phyloP scores from a whole-genome alignment of 345 rosid species.

The Garcia nutans region DNA sequence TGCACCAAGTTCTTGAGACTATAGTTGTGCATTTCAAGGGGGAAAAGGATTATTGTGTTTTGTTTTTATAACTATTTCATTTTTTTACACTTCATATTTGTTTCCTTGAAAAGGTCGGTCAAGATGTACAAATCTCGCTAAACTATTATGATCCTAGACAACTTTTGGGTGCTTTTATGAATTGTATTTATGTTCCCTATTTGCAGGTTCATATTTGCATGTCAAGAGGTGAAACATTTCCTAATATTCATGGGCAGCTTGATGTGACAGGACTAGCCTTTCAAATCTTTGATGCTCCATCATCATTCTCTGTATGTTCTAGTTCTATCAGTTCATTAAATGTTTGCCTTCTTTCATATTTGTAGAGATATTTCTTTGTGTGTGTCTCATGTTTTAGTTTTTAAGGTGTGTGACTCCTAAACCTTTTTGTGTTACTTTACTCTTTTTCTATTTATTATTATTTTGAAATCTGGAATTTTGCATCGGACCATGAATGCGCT shows the following conservation, averaged over 20 bases:
- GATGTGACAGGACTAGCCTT: conserved; percentile 80
- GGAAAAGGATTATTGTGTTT: not conserved
- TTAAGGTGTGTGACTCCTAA: not conserved
- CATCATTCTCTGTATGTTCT: conserved; percentile 74
- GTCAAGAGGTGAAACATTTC: conserved; percentile 92
- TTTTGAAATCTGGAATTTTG: conserved; percentile 9
- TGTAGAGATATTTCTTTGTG: conserved; percentile 11
- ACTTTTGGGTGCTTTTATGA: not conserved
- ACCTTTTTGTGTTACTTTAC: not conserved
- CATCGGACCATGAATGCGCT: not conserved
- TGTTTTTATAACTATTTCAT: not conserved
- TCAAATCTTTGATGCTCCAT: conserved; percentile 88
- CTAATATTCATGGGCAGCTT: conserved; percentile 89
- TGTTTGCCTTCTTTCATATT: conserved; percentile 19
- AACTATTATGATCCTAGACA: not conserved
- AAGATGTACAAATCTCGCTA: conserved; percentile 2
- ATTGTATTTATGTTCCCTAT: conserved; percentile 11
- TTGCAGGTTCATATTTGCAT: conserved; percentile 87
- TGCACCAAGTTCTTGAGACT: not conserved
- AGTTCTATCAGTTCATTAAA: conserved; percentile 17
- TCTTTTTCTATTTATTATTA: not conserved
- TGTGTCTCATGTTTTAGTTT: conserved; percentile 3
- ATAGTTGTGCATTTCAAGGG: not conserved
- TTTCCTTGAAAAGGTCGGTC: not conserved
- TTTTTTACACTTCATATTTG: not conserved